These are phyloP conservation scores for Yamagishiella unicocca DNA, from an alignment of 139 green algal genomes.

Conservation along the genomic window DNA sequence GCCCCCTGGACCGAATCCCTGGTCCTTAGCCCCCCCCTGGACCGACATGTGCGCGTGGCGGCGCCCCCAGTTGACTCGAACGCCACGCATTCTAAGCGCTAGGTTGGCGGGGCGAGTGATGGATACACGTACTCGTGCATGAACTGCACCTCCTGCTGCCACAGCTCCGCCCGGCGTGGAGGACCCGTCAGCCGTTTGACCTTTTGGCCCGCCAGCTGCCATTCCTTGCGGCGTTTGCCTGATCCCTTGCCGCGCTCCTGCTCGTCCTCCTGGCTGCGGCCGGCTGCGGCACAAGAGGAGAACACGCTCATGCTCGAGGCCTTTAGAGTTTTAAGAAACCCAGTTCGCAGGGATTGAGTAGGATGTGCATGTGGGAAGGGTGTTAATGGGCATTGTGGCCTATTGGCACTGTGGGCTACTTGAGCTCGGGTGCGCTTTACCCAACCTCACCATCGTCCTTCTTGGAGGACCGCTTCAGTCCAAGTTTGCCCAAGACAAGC, in stretches of 20 bases:
- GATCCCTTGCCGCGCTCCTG: background rate
- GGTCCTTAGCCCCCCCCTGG: too few species aligned
- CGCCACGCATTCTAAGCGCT: too few species aligned
- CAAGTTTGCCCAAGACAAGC: constrained; percentile 7
- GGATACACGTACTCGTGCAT: constrained; percentile 10
- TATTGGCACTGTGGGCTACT: too few species aligned
- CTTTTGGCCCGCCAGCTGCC: constrained; percentile 13
- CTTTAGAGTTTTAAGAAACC: too few species aligned
- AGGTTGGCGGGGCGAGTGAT: background rate
- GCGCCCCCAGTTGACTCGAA: too few species aligned
- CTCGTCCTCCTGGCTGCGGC: background rate
- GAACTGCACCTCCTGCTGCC: constrained; percentile 17
- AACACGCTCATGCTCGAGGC: too few species aligned
- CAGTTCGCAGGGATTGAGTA: background rate
- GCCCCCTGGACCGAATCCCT: too few species aligned
- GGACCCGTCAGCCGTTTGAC: background rate
- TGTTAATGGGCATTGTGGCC: background rate
- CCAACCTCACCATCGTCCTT: constrained; percentile 16
- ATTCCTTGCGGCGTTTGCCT: constrained; percentile 20
- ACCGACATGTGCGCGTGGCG: too few species aligned
- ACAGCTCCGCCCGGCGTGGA: background rate
- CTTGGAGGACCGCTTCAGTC: background rate
- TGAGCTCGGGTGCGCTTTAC: too few species aligned
- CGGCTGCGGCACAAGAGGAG: background rate
- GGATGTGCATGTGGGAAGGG: background rate